phyloP scores from a whole-genome alignment of 169 alveolate genomes.

The Eimeria necatrix region DNA sequence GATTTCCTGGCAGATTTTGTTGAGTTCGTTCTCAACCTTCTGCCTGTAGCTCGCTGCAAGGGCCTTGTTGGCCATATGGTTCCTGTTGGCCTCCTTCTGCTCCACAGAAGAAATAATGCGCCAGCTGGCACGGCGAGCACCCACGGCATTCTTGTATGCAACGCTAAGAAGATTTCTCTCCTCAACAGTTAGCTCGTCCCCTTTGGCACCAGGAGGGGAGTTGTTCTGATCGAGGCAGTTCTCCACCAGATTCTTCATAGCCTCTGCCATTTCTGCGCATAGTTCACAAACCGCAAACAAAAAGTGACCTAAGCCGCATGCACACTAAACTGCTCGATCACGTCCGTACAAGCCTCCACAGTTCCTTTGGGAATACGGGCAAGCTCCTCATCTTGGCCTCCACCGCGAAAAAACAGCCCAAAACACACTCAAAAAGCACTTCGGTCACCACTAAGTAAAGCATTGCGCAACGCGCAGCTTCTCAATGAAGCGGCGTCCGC shows the following conservation, averaged over 20 bases:
- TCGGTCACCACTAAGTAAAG: too few relatives aligned
- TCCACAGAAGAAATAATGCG: constrained; percentile 97
- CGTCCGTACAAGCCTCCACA: not conserved
- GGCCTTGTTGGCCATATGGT: constrained; percentile 93
- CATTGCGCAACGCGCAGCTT: too few relatives aligned
- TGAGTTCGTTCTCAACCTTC: constrained; percentile 97
- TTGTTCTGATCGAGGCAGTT: constrained; percentile 76
- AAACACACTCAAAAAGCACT: too few relatives aligned
- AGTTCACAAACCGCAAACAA: not conserved
- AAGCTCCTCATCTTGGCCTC: too few relatives aligned
- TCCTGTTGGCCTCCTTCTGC: constrained; percentile 97
- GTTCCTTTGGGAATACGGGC: too few relatives aligned
- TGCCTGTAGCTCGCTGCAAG: constrained; percentile 96
- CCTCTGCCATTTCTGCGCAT: constrained; percentile 82
- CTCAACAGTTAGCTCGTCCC: constrained; percentile 83
- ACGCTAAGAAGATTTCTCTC: constrained; percentile 94
- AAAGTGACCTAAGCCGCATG: too few relatives aligned
- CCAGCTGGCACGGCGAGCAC: constrained; percentile 99
- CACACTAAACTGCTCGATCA: not conserved
- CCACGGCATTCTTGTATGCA: constrained; percentile 99
- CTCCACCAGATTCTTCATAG: constrained; percentile 82
- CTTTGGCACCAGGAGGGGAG: constrained; percentile 63
- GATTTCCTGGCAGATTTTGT: constrained; percentile 95
- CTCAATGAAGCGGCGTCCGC: too few relatives aligned
- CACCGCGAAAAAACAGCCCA: too few relatives aligned